Base-by-base conservation (phyloP, 108 stramenopile species). In the Nitzschia sp. region DNA sequence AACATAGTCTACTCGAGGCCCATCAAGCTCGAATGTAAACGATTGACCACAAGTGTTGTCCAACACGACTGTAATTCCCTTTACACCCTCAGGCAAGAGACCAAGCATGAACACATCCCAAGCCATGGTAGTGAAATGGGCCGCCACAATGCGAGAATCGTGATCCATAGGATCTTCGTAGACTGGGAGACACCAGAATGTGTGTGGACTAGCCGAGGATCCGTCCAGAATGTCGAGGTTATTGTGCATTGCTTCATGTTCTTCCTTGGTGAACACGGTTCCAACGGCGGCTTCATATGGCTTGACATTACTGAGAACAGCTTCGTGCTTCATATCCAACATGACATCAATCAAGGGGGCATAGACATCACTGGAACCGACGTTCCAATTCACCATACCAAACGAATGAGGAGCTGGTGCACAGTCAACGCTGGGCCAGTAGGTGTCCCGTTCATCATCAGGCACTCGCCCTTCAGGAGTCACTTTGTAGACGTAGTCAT, bases 361-460 rank as follows among this genome's bases (percentile, higher is more conserved):
- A 29, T 50, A 63, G 46, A 50, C 63, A 22, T 46, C 44, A n/a
- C 51, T 44, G 48, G 17, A 14, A 7, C n/a, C 15, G 44, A 63
- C 63, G 46, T 63, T 63, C 63, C 63, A 63, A 38, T 63, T 63
- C 44, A 63, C 11, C 21, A 44, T 11, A 24, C 44, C 48, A 29
- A 29, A 63, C 6, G 15, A 2, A 22, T 20, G 9, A 20, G 46
- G 43, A 24, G 63, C 21, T 22, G 63, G 63, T 2, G 63, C n/a
- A 38, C 19, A 63, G 24, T 22, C 21, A 46, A 46, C 14, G 3
- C 20, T 26, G 3, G 63, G 20, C 20, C 22, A 63, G 25, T 63
- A 63, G 10, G 11, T 44, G 10, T n/a, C 17, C 22, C 46, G 46
- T 2, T 50, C 46, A 29, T 26, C 26, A 51, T 63, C 63, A 12